Percentiles rank a stretch among this genome's conserved stretches.
phyloP scores from a whole-genome alignment of 2,329 filamentous ascomycete species.

The Fusarium illudens region DNA sequence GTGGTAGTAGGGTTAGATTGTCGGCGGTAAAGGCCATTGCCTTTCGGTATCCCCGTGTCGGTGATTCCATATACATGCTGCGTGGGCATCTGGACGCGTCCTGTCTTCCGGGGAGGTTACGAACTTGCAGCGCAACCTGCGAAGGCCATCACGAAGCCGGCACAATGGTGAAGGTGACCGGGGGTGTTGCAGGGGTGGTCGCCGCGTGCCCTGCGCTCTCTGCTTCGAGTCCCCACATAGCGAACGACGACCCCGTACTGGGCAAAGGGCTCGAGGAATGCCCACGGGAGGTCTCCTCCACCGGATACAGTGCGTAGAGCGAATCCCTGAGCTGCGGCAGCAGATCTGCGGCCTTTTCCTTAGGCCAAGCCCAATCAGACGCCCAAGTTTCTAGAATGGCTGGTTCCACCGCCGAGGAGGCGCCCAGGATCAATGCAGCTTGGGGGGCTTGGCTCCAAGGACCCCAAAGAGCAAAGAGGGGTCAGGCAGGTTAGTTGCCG shows the following conservation, averaged over 20 bases:
- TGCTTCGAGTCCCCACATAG: conserved; percentile 25
- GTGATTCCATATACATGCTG: conserved; percentile 27
- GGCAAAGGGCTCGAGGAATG: conserved; percentile 41
- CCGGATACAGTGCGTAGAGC: conserved; percentile 36
- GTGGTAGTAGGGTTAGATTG: conserved; percentile 4
- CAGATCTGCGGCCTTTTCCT: conserved; percentile 46
- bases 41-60: conserved; percentile 13
- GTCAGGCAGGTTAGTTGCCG: conserved; percentile 39
- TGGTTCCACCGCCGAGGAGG: conserved; percentile 37
- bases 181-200: conserved; percentile 33
- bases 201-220: conserved; percentile 33
- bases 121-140: conserved; percentile 27
- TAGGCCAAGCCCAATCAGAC: conserved; percentile 40
- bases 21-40: conserved; percentile 1
- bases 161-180: conserved; percentile 37
- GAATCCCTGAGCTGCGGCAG: conserved; percentile 34
- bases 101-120: conserved; percentile 18
- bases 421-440: conserved; percentile 42
- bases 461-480: conserved; percentile 44
- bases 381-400: conserved; percentile 20
- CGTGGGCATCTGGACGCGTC: conserved; percentile 17
- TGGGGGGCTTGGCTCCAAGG: conserved; percentile 38
- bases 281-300: conserved; percentile 29
- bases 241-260: conserved; percentile 34
- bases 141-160: conserved; percentile 39